Evolutionary conservation across 495 filamentous ascomycete species (phyloP).

Genomic region (Hyaloscypha hepaticicola): DNA sequence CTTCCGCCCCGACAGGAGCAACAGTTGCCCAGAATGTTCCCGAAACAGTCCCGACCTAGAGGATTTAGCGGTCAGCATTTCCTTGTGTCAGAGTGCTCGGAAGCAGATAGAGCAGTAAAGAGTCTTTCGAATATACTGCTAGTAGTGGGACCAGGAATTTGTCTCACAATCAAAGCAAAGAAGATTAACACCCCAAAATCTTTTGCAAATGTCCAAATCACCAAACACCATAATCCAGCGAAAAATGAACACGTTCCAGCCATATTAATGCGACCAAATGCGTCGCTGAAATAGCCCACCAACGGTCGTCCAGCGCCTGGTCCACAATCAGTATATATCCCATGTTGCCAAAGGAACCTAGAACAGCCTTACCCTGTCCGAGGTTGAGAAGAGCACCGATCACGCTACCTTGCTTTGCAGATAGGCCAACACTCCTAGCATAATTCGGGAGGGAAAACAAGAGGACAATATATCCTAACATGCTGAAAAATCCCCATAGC

Average conservation of each 20-base stretch:
- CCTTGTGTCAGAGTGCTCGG: too few species aligned
- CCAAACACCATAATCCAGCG: conserved; percentile 53
- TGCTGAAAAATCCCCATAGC: conserved; percentile 63
- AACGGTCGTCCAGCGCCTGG: conserved; percentile 57
- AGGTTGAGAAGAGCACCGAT: conserved; percentile 67
- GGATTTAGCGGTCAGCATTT: too few species aligned
- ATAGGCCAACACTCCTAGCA: conserved; percentile 57
- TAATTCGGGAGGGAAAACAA: conserved; percentile 66
- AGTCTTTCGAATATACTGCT: too few species aligned
- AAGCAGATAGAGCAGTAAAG: too few species aligned
- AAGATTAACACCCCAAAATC: conserved; percentile 66
- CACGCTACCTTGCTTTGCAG: conserved; percentile 59
- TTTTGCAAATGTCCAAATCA: conserved; percentile 71
- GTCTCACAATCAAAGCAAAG: conserved; percentile 51
- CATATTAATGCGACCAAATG: conserved; percentile 62
- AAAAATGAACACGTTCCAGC: conserved; percentile 53
- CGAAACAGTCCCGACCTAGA: conserved; percentile 63
- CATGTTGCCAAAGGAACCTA: background rate
- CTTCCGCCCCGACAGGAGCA: conserved; percentile 73
- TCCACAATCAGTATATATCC: background rate
- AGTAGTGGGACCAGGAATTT: too few species aligned
- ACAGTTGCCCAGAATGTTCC: conserved; percentile 75
- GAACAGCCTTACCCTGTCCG: conserved; percentile 44
- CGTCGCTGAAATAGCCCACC: conserved; percentile 63
- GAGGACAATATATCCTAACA: conserved; percentile 63